Base-by-base conservation (phyloP, 768 basidiomycete genomes). In the Cyathus striatus region DNA sequence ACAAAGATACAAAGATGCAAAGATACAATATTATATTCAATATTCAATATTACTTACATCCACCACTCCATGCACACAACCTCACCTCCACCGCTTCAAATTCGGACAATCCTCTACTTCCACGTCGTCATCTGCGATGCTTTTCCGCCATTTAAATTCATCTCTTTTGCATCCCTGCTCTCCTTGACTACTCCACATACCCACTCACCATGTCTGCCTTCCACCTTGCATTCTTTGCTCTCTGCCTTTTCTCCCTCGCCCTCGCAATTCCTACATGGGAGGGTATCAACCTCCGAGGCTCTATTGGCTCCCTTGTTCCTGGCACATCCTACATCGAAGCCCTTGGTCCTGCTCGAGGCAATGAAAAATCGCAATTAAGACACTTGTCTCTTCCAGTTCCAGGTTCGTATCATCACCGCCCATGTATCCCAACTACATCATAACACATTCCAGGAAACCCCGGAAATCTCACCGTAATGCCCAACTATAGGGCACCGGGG, bases 401-500 rank as follows among this genome's bases (percentile, higher is more conserved):
- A 46, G 71, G 72, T 73, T 25, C 24, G 46, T 37, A 14, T 40
- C 10, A 12, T 32, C 12, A n/a, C n/a, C n/a, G n/a, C n/a, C n/a
- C n/a, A n/a, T n/a, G n/a, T n/a, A n/a, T n/a, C n/a, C n/a, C n/a
- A n/a, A n/a, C n/a, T n/a, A n/a, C n/a, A n/a, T 23, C 16, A 14
- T 22, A 23, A 33, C 6, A 40, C n/a, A 9, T 21, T 22, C 33
- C 32, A 81, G 78, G 72, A 18, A 47, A 56, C 25, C 62, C 69
- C 6, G 75, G 76, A 27, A 75, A 79, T 45, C 58, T 76, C 22
- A 78, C 76, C 5, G 52, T 76, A 12, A 46, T 58, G 36, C 55
- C 60, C 17, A 55, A 63, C 41, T 49, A 57, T 42, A 49, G 53
- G 23, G 45, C 44, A 5, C 73, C 75, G 12, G 66, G 75, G 6